A percentile compares a stretch with the other conserved stretches of the same genome.
These are phyloP conservation scores for Xylaria sp. DNA, from an alignment of 2,329 filamentous ascomycete species.

Conservation along the genomic window DNA sequence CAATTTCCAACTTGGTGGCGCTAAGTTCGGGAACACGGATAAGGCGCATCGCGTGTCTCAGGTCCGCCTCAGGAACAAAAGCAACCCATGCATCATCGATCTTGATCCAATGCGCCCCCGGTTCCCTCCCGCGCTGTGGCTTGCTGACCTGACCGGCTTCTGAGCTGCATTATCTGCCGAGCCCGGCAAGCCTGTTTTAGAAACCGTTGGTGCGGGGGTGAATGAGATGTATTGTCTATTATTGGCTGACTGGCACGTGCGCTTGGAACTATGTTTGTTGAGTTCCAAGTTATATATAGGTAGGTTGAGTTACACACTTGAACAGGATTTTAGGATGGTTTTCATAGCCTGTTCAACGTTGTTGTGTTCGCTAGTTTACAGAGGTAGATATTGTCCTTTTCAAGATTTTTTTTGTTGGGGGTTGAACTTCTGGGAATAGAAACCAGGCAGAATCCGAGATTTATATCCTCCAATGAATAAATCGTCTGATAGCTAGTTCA, in stretches of 20 bases:
- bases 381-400: not conserved
- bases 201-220: slow-evolving; percentile 1
- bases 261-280: not conserved
- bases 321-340: not conserved
- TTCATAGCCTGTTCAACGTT: not conserved
- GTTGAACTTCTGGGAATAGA: not conserved
- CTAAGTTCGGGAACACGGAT: slow-evolving; percentile 24
- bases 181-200: slow-evolving; percentile 1
- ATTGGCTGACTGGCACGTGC: not conserved
- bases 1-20: not conserved
- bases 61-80: slow-evolving; percentile 19
- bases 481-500: no score
- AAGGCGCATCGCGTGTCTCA: slow-evolving; percentile 27
- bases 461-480: not conserved
- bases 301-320: not conserved
- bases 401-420: not conserved
- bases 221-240: not conserved
- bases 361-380: not conserved
- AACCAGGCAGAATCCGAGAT: no score
- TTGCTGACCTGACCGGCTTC: not conserved
- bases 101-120: not conserved
- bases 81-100: not conserved
- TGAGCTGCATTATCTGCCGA: slow-evolving; percentile 5
- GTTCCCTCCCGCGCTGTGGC: slow-evolving; percentile 5
- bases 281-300: not conserved